Evolutionary conservation across 192 early-diverging fungal genomes (phyloP).

Genomic region (Radiomyces spectabilis): DNA sequence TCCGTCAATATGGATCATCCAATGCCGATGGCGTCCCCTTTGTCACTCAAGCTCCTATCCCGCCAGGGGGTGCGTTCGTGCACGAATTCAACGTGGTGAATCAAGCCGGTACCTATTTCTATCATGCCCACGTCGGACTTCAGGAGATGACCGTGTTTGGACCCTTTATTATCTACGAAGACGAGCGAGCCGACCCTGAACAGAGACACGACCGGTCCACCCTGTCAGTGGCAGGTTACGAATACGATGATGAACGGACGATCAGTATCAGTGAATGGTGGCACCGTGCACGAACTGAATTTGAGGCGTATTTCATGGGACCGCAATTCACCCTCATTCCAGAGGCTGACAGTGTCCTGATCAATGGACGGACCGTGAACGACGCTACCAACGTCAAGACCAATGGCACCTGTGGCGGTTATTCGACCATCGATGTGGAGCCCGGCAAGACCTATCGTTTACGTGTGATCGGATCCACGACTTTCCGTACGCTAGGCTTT

Average conservation of each 20-base stretch:
- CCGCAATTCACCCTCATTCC: conserved; percentile 2
- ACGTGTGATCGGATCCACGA: conserved; percentile 33
- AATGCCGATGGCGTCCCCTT: conserved; percentile 52
- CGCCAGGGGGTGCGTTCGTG: conserved; percentile 28
- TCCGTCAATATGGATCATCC: conserved; percentile 26
- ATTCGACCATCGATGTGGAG: conserved; percentile 11
- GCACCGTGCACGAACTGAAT: conserved; percentile 12
- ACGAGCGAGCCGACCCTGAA: no score
- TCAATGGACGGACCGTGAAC: conserved; percentile 32
- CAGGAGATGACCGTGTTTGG: conserved; percentile 3
- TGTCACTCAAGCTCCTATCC: conserved; percentile 50
- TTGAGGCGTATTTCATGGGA: conserved; percentile 9
- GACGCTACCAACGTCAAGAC: no score
- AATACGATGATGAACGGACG: conserved; percentile 36
- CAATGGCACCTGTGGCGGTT: conserved; percentile 4
- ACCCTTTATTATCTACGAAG: conserved; percentile 10
- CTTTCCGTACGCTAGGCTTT: conserved; percentile 36
- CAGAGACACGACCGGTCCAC: background rate
- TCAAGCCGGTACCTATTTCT: conserved; percentile 39
- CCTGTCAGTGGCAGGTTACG: background rate
- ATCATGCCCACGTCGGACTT: conserved; percentile 27
- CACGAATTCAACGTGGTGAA: conserved; percentile 34
- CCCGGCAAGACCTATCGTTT: conserved; percentile 26
- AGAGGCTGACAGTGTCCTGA: conserved; percentile 37
- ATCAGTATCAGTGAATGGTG: conserved; percentile 32